A percentile compares a stretch with the other conserved stretches of the same genome.
phyloP scores from a whole-genome alignment of 129 eudicot genomes.

The Ambrosia artemisiifolia region DNA sequence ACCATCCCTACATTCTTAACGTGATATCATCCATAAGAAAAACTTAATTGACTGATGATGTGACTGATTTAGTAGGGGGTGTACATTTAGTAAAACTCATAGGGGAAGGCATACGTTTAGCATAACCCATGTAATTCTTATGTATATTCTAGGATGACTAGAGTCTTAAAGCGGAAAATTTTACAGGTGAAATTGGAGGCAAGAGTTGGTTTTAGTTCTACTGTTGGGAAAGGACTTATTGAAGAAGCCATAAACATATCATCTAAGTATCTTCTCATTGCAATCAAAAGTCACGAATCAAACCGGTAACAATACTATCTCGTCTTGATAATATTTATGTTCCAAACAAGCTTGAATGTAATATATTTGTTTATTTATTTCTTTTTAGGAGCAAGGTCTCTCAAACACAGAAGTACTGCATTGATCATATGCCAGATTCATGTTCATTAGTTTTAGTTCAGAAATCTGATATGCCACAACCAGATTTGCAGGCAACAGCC shows the following conservation, averaged over 20 bases:
- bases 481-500: slow-evolving; percentile 22
- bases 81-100: too few species aligned
- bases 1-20: too few species aligned
- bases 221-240: slow-evolving; percentile 59
- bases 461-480: slow-evolving; percentile 24
- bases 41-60: too few species aligned
- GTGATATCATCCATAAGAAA: too few species aligned
- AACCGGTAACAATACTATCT: slow-evolving; percentile 33
- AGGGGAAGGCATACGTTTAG: too few species aligned
- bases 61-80: too few species aligned
- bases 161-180: background rate
- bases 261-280: slow-evolving; percentile 55
- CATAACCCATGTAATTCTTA: background rate
- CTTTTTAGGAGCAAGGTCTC: slow-evolving; percentile 16
- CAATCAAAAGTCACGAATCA: slow-evolving; percentile 37
- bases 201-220: slow-evolving; percentile 64
- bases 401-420: slow-evolving; percentile 48
- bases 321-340: background rate
- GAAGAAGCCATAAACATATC: slow-evolving; percentile 63
- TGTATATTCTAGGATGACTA: background rate
- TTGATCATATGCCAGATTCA: slow-evolving; percentile 50
- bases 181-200: slow-evolving; percentile 82
- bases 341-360: background rate
- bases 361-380: slow-evolving; percentile 14
- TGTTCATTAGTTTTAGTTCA: slow-evolving; percentile 68